phyloP scores from a whole-genome alignment of 768 basidiomycete species.

The Termitomyces sp. region DNA sequence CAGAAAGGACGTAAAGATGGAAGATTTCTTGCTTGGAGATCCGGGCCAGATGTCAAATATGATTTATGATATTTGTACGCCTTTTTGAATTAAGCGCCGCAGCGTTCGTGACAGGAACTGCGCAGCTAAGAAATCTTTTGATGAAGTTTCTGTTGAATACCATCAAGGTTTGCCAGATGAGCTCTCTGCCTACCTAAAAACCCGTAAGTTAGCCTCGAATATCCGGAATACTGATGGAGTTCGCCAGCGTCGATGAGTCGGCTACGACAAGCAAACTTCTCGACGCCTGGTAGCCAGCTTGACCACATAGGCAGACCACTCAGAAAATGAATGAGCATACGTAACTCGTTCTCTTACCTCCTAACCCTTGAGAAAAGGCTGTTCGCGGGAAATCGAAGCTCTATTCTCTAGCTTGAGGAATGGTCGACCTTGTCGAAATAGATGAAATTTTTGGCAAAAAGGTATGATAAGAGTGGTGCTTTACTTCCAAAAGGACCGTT shows the following conservation, averaged over 20 bases:
- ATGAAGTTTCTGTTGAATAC: neutral
- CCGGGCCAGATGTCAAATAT: neutral
- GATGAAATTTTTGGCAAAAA: neutral
- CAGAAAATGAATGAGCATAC: neutral
- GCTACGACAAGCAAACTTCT: neutral
- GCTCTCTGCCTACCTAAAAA: neutral
- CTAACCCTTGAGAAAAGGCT: neutral
- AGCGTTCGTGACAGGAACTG: neutral
- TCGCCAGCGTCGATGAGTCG: neutral
- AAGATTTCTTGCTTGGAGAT: slow-evolving; percentile 1
- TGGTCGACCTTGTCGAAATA: neutral
- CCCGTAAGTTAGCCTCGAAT: neutral
- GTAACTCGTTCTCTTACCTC: neutral
- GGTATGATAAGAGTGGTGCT: neutral
- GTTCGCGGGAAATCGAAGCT: neutral
- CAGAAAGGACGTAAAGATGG: neutral
- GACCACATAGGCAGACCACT: neutral
- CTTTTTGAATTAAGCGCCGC: neutral
- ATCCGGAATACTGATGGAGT: neutral
- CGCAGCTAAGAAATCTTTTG: neutral
- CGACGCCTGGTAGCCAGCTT: neutral
- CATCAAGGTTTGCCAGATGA: neutral
- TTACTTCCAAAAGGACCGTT: neutral
- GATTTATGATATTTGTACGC: slow-evolving; percentile 7
- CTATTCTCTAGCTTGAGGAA: neutral